Percentiles rank a stretch among this genome's conserved stretches.
Evolutionary conservation across 306 rosid species (phyloP).

Genomic region (Elaeagnus macrophylla): DNA sequence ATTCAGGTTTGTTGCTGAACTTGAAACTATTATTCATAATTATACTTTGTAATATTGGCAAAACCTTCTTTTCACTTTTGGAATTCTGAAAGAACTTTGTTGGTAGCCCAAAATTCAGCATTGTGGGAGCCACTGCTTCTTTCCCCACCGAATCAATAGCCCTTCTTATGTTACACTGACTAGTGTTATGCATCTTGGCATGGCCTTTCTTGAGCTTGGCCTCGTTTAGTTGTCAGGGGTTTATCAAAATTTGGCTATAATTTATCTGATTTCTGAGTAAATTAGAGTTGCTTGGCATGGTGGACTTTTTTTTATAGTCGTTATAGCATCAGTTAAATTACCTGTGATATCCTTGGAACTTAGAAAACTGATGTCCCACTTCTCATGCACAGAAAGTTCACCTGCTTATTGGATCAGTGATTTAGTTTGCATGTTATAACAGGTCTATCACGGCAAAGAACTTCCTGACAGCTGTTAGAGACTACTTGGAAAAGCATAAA

Average conservation of each 20-base stretch:
- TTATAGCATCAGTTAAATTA: no score
- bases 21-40: neutral
- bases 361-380: no score
- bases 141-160: no score
- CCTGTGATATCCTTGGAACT: no score
- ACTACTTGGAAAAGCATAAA: constrained; percentile 47
- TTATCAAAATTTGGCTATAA: neutral
- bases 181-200: no score
- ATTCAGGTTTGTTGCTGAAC: constrained; percentile 48
- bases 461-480: constrained; percentile 71
- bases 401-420: constrained; percentile 2
- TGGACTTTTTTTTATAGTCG: no score
- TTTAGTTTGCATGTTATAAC: constrained; percentile 20
- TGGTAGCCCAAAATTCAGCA: no score
- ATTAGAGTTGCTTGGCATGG: no score
- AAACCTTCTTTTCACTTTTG: neutral
- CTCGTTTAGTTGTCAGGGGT: neutral
- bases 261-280: no score
- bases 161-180: no score
- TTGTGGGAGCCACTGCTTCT: no score
- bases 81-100: neutral
- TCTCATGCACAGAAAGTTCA: neutral
- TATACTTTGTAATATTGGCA: neutral
- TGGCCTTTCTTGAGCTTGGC: no score
- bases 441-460: constrained; percentile 77